phyloP scores from a whole-genome alignment of 1,139 yeast species.

The Cylindricascospora bacillispora region DNA sequence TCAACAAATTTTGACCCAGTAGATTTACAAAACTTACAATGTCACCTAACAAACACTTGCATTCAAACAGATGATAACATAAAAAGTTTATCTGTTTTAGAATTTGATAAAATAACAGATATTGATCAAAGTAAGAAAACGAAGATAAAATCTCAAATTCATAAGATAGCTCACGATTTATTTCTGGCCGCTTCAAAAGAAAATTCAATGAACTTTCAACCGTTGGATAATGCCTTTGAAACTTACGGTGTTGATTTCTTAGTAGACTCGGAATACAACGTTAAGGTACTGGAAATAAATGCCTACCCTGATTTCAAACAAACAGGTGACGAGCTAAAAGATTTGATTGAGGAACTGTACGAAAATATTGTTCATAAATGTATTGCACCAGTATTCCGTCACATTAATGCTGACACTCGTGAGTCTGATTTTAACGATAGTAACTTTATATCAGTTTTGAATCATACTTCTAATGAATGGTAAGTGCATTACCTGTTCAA shows the following conservation, averaged over 20 bases:
- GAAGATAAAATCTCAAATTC: slow-evolving; percentile 41
- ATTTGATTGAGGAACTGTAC: slow-evolving; percentile 48
- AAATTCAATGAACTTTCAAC: slow-evolving; percentile 82
- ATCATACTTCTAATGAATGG: slow-evolving; percentile 27
- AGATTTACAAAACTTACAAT: slow-evolving; percentile 28
- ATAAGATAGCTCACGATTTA: slow-evolving; percentile 52
- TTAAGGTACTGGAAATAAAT: slow-evolving; percentile 68
- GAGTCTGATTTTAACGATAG: slow-evolving; percentile 7
- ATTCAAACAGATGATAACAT: slow-evolving; percentile 45
- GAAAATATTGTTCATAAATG: slow-evolving; percentile 33
- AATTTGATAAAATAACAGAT: slow-evolving; percentile 49
- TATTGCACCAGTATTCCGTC: slow-evolving; percentile 33
- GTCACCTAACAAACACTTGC: slow-evolving; percentile 91
- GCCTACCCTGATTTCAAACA: slow-evolving; percentile 96
- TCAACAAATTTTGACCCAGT: slow-evolving; percentile 22
- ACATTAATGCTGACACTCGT: slow-evolving; percentile 8
- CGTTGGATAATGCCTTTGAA: slow-evolving; percentile 71
- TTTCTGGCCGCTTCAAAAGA: slow-evolving; percentile 72
- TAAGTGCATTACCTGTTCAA: too few species aligned
- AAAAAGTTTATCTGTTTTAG: slow-evolving; percentile 44
- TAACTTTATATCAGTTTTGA: slow-evolving; percentile 30
- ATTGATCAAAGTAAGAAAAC: slow-evolving; percentile 29
- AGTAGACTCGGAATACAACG: slow-evolving; percentile 43
- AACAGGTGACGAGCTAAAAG: slow-evolving; percentile 68
- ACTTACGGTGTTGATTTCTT: slow-evolving; percentile 81